phyloP scores from a whole-genome alignment of 2,329 filamentous ascomycete genomes.

The Thelonectria olida region DNA sequence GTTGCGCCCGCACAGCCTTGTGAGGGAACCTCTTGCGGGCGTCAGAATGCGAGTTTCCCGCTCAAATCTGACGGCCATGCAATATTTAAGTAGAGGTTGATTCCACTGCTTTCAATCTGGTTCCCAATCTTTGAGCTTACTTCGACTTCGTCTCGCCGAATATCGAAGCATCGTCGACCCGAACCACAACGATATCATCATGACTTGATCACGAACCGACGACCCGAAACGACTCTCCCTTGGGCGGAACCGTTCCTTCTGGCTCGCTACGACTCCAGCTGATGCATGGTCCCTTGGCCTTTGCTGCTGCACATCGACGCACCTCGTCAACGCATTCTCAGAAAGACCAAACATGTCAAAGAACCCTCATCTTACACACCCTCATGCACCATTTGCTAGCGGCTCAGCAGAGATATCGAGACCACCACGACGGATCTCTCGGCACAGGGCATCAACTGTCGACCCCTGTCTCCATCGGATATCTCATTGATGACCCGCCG shows the following conservation, averaged over 20 bases:
- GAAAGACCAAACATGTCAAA: not conserved
- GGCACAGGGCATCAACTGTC: slow-evolving; percentile 1
- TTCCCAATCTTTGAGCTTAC: slow-evolving; percentile 24
- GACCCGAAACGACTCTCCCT: not conserved
- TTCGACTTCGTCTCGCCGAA: slow-evolving; percentile 16
- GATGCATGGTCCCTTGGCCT: not conserved
- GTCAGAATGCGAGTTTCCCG: slow-evolving; percentile 42
- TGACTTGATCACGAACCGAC: not conserved
- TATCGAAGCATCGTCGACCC: not conserved
- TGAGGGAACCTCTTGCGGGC: slow-evolving; percentile 39
- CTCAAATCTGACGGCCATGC: slow-evolving; percentile 27
- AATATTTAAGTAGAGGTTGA: slow-evolving; percentile 39
- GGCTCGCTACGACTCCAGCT: not conserved
- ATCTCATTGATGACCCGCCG: slow-evolving; percentile 11
- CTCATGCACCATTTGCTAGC: slow-evolving; percentile 13
- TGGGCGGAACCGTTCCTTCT: not conserved
- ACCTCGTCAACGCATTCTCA: not conserved
- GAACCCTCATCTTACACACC: slow-evolving; percentile 4
- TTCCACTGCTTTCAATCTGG: slow-evolving; percentile 14
- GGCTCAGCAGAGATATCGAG: slow-evolving; percentile 6
- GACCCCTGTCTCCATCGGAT: slow-evolving; percentile 2
- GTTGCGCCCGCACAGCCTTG: slow-evolving; percentile 44
- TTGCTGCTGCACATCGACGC: not conserved
- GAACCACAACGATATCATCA: not conserved
- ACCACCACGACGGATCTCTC: slow-evolving; percentile 12